A percentile compares a stretch with the other conserved stretches of the same genome.
These are phyloP conservation scores for Entoloma clypeatum DNA, from an alignment of 1,284 basidiomycete species.

Conservation along the genomic window DNA sequence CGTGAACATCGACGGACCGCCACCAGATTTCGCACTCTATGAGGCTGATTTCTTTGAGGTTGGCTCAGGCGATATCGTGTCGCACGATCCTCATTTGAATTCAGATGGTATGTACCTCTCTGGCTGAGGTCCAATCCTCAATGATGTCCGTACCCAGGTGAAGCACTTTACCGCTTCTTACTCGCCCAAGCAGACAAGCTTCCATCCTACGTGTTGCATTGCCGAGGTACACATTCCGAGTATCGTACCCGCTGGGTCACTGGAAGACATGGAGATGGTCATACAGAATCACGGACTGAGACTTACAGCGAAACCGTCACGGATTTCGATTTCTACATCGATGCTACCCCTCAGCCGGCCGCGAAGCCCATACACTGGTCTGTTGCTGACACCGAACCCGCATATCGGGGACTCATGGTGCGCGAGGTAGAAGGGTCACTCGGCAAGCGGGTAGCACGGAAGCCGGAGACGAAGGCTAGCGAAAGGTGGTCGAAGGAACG, in stretches of 20 bases:
- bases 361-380: slow-evolving; percentile 46
- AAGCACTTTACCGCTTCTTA: slow-evolving; percentile 71
- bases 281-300: slow-evolving; percentile 35
- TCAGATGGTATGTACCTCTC: slow-evolving; percentile 48
- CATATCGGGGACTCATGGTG: slow-evolving; percentile 53
- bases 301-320: slow-evolving; percentile 50
- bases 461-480: slow-evolving; percentile 29
- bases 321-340: slow-evolving; percentile 66
- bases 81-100: slow-evolving; percentile 70
- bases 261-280: slow-evolving; percentile 33
- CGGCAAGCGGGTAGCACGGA: slow-evolving; percentile 28
- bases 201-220: slow-evolving; percentile 50
- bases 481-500: slow-evolving; percentile 32
- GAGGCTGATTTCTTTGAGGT: slow-evolving; percentile 55
- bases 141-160: slow-evolving; percentile 38
- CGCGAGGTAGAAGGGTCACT: slow-evolving; percentile 40
- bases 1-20: slow-evolving; percentile 31
- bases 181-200: slow-evolving; percentile 48
- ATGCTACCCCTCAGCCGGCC: slow-evolving; percentile 37
- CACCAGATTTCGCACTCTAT: slow-evolving; percentile 62
- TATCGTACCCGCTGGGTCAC: slow-evolving; percentile 47
- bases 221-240: slow-evolving; percentile 58
- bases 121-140: neutral
- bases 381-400: slow-evolving; percentile 47
- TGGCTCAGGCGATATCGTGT: slow-evolving; percentile 51